Evolutionary conservation across 2,329 filamentous ascomycete species (phyloP).

Genomic region (Aspergillus thermomutatus): DNA sequence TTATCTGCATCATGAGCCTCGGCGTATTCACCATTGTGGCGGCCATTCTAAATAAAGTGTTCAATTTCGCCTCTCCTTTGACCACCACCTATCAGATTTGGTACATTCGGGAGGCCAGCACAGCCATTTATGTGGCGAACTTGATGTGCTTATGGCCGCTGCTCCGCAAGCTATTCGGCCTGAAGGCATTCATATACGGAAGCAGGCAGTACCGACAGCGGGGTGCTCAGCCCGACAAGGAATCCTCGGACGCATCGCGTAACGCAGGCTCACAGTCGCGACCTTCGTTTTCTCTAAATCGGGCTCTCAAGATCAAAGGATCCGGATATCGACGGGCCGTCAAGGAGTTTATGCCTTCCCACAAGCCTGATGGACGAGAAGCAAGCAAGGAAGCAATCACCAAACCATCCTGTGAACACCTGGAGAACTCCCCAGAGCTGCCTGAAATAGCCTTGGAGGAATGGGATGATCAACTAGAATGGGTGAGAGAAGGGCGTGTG

Average conservation of each 20-base stretch:
- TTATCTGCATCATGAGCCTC: constrained; percentile 36
- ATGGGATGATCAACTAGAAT: background rate
- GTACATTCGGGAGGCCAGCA: constrained; percentile 42
- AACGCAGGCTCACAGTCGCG: constrained; percentile 15
- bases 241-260: constrained; percentile 13
- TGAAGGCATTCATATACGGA: constrained; percentile 26
- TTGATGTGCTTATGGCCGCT: constrained; percentile 34
- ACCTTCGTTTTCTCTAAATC: constrained; percentile 17
- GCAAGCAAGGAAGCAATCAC: background rate
- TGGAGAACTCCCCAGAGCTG: background rate
- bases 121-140: constrained; percentile 46
- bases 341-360: background rate
- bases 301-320: constrained; percentile 9
- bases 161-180: constrained; percentile 26
- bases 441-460: background rate
- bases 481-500: background rate
- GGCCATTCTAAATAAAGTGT: constrained; percentile 49
- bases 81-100: constrained; percentile 41
- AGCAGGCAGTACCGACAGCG: constrained; percentile 21
- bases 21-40: constrained; percentile 43
- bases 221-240: constrained; percentile 13
- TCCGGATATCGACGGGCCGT: constrained; percentile 7
- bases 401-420: background rate
- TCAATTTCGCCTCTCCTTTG: constrained; percentile 36
- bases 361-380: background rate